Conservation (phyloP, 371 early-diverging fungal genomes). For the Lichtheimia hyalospora region DNA sequence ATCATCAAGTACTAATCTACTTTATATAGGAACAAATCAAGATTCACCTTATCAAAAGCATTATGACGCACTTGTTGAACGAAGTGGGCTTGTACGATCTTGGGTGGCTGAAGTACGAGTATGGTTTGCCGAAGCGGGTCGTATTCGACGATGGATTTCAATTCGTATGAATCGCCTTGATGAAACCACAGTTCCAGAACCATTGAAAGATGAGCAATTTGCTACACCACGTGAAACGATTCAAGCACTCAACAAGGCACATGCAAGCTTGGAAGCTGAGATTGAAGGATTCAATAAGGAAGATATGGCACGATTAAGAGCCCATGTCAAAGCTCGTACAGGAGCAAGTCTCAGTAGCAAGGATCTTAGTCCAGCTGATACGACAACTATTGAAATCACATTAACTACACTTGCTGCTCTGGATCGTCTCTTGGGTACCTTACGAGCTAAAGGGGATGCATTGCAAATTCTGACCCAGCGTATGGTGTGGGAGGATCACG, state of each 20-base stretch:
- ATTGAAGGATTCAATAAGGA: slow-evolving; percentile 49
- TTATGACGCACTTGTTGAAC: slow-evolving; percentile 29
- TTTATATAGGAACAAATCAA: not conserved
- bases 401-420: slow-evolving; percentile 45
- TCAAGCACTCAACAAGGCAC: slow-evolving; percentile 29
- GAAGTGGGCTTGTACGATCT: slow-evolving; percentile 31
- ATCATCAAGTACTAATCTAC: not conserved
- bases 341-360: slow-evolving; percentile 32
- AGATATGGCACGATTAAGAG: slow-evolving; percentile 53
- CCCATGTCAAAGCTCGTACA: slow-evolving; percentile 53
- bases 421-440: slow-evolving; percentile 38
- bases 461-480: slow-evolving; percentile 39
- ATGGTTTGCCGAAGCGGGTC: slow-evolving; percentile 51
- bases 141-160: slow-evolving; percentile 49
- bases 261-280: slow-evolving; percentile 42
- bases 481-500: slow-evolving; percentile 49
- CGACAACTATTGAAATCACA: slow-evolving; percentile 56
- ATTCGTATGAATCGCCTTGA: slow-evolving; percentile 41
- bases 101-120: slow-evolving; percentile 55
- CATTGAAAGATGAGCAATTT: slow-evolving; percentile 5
- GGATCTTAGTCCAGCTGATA: slow-evolving; percentile 56
- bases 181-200: slow-evolving; percentile 29
- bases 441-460: slow-evolving; percentile 35
- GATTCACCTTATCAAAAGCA: slow-evolving; percentile 28
- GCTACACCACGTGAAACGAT: slow-evolving; percentile 31